Base-by-base conservation (phyloP, 1,284 basidiomycete species). In the Gastroboletus turbinatus region DNA sequence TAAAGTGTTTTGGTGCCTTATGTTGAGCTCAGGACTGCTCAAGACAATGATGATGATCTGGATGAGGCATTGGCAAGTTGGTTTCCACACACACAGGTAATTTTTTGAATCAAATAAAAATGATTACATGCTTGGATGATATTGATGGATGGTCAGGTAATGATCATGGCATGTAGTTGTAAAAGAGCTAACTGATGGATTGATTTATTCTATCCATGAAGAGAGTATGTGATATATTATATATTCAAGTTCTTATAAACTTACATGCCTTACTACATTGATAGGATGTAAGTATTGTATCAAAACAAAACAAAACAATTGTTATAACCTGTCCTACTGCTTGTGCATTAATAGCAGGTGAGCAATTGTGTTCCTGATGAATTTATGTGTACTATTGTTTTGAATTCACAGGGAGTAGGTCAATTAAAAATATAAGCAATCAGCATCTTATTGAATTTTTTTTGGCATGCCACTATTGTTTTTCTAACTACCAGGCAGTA, bases 61-160 rank as follows among this genome's bases (percentile, higher is more conserved):
- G 21, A 4, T 46, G n/a, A 5, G 19, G 46, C 46, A 36, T 25
- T 47, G 9, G 32, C 32, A 47, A 39, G 30, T 39, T 47, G 46
- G 46, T 47, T 47, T 25, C 46, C 46, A 38, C 46, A 47, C 7
- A 47, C 45, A 33, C 9, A 46, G 45, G 45, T 46, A 5, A 38
- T 19, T 17, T 17, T 16, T 23, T 11, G 0, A 25, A 1, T 5
- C 3, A 8, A 5, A 3, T 5, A 32, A 8, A 7, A 7, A 0
- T 38, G 1, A 19, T 33, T 16, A 6, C 6, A 16, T 33, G 17
- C 35, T 35, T 36, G 32, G 7, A 16, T 33, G 14, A 16, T 14
- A 32, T 32, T 32, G 5, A 0, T 32, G 13, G 2, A 23, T 33
- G 14, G 5, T 25, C n/a, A 46, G 45, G 30, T 46, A 46, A 16